Conservation (phyloP, 2,329 filamentous ascomycete genomes). For the Scytalidium sp. region DNA sequence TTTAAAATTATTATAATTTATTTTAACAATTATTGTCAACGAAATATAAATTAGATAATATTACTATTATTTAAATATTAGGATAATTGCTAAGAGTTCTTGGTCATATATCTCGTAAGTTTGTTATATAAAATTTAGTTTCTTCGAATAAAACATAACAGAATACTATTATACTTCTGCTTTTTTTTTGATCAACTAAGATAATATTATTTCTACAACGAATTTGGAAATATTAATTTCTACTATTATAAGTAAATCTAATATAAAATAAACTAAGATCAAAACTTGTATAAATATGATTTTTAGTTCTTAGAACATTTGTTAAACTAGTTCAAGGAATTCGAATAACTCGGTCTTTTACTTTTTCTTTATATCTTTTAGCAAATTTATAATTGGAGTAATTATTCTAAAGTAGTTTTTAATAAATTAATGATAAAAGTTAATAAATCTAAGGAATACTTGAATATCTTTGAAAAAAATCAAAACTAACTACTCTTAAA, state of each 20-base stretch:
- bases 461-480: slow-evolving; percentile 18
- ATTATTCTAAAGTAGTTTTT: slow-evolving; percentile 15
- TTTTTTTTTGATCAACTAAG: not conserved
- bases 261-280: not conserved
- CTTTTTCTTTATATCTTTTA: not conserved
- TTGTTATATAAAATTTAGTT: too few species aligned
- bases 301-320: not conserved
- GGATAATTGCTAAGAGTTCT: too few species aligned
- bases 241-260: not conserved
- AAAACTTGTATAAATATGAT: not conserved
- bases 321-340: not conserved
- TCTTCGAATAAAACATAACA: not conserved
- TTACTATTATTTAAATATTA: too few species aligned
- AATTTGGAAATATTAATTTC: not conserved
- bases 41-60: too few species aligned
- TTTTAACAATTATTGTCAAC: too few species aligned
- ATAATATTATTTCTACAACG: not conserved
- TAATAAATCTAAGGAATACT: slow-evolving; percentile 27
- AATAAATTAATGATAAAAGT: slow-evolving; percentile 32
- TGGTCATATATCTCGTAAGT: too few species aligned
- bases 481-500: slow-evolving; percentile 15
- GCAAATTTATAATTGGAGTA: not conserved
- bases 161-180: not conserved
- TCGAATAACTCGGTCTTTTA: not conserved
- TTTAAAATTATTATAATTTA: too few species aligned